Conservation (phyloP, 1,284 basidiomycete genomes). For the Ceratobasidium sp. region DNA sequence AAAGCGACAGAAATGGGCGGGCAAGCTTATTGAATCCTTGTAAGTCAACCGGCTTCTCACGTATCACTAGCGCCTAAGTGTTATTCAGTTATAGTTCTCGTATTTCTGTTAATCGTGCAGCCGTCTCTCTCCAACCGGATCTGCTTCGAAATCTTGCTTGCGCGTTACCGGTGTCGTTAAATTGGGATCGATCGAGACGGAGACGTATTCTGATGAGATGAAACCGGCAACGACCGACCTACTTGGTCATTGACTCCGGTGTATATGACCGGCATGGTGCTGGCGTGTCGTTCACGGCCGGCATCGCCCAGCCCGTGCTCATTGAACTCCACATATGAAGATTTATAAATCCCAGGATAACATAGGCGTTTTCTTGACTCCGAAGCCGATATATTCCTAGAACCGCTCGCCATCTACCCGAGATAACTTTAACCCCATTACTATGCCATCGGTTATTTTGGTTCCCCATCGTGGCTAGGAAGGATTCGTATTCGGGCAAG, state of each 20-base stretch:
- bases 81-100: conserved; percentile 59
- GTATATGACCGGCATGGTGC: conserved; percentile 75
- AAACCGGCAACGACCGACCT: conserved; percentile 10
- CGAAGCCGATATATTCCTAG: conserved; percentile 29
- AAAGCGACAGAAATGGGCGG: conserved; percentile 66
- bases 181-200: conserved; percentile 98
- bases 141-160: conserved; percentile 83
- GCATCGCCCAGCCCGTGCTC: conserved; percentile 60
- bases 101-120: conserved; percentile 76
- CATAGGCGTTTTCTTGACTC: not conserved
- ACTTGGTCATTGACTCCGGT: conserved; percentile 83
- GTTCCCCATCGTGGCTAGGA: conserved; percentile 59
- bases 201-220: conserved; percentile 60
- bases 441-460: conserved; percentile 33
- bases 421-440: conserved; percentile 17
- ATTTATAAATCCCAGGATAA: too few species aligned
- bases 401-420: conserved; percentile 22
- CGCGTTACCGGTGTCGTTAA: conserved; percentile 84
- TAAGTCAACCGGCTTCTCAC: conserved; percentile 61
- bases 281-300: conserved; percentile 68
- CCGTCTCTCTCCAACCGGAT: conserved; percentile 84
- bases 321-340: conserved; percentile 45
- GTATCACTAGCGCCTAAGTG: not conserved
- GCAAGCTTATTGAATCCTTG: conserved; percentile 84
- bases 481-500: conserved; percentile 89